Evolutionary conservation across 805 yeast species (phyloP).

Genomic region (Candida ovalis): DNA sequence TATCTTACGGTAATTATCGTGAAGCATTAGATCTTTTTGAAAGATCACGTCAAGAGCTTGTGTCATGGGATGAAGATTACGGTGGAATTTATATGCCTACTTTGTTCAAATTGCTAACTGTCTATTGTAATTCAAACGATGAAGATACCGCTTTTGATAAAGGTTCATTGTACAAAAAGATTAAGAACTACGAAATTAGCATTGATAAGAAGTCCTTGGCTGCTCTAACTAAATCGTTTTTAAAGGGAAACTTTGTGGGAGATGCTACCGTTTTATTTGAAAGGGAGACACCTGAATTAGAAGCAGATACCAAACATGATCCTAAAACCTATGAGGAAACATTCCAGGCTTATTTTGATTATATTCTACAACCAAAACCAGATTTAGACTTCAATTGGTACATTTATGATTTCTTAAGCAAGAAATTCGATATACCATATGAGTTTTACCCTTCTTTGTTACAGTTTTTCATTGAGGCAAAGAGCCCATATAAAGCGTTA

Average conservation of each 20-base stretch:
- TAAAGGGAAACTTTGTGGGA: constrained; percentile 33
- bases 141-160: constrained; percentile 16
- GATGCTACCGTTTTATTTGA: constrained; percentile 41
- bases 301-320: constrained; percentile 13
- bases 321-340: constrained; percentile 15
- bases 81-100: constrained; percentile 26
- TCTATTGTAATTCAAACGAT: constrained; percentile 16
- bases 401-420: constrained; percentile 53
- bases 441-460: constrained; percentile 58
- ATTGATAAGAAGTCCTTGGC: constrained; percentile 37
- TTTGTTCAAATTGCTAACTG: constrained; percentile 24
- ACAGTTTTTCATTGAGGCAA: constrained; percentile 49
- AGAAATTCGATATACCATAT: constrained; percentile 53
- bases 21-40: constrained; percentile 34
- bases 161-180: constrained; percentile 36
- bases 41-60: constrained; percentile 34
- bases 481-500: constrained; percentile 59
- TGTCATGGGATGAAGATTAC: constrained; percentile 40
- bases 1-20: constrained; percentile 31
- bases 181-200: constrained; percentile 36
- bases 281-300: constrained; percentile 33
- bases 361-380: constrained; percentile 35
- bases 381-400: constrained; percentile 52
- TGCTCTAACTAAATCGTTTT: constrained; percentile 34
- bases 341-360: constrained; percentile 38